Evolutionary conservation across 352 stramenopile species (phyloP).

Genomic region (Thalassiosira livingstoniorum): DNA sequence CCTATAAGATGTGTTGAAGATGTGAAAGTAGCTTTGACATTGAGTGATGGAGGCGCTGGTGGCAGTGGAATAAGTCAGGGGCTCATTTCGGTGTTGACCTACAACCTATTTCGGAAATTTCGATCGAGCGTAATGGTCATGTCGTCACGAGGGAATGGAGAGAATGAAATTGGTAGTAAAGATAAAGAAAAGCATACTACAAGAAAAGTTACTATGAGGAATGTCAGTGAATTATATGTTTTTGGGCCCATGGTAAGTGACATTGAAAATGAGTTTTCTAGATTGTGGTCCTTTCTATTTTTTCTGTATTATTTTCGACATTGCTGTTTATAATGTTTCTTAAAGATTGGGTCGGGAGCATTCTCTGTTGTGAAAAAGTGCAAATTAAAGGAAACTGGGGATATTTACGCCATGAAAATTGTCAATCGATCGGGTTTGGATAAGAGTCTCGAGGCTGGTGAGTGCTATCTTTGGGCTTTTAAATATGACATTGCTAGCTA

Average conservation of each 20-base stretch:
- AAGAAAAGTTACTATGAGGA: too few relatives aligned
- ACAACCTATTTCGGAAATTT: slow-evolving; percentile 40
- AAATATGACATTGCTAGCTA: too few relatives aligned
- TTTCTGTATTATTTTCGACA: neutral
- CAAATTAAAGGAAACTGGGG: slow-evolving; percentile 50
- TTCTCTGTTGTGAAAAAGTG: slow-evolving; percentile 61
- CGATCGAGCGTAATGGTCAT: slow-evolving; percentile 8
- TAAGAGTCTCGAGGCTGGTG: slow-evolving; percentile 21
- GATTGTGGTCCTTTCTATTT: too few relatives aligned
- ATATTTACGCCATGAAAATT: slow-evolving; percentile 70
- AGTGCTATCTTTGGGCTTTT: too few relatives aligned
- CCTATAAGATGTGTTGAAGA: neutral
- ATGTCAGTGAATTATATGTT: slow-evolving; percentile 12
- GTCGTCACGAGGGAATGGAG: neutral
- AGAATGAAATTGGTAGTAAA: neutral
- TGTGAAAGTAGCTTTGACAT: slow-evolving; percentile 11
- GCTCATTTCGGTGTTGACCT: slow-evolving; percentile 43
- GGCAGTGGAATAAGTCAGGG: neutral
- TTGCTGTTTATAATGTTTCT: too few relatives aligned
- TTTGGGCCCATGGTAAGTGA: slow-evolving; percentile 6
- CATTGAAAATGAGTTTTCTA: too few relatives aligned
- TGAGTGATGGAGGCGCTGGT: too few relatives aligned
- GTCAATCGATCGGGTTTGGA: slow-evolving; percentile 62
- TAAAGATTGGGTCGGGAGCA: slow-evolving; percentile 63
- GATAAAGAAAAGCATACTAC: neutral